Base-by-base conservation (phyloP, 2,329 filamentous ascomycete genomes). In the Hysterium pulicare region DNA sequence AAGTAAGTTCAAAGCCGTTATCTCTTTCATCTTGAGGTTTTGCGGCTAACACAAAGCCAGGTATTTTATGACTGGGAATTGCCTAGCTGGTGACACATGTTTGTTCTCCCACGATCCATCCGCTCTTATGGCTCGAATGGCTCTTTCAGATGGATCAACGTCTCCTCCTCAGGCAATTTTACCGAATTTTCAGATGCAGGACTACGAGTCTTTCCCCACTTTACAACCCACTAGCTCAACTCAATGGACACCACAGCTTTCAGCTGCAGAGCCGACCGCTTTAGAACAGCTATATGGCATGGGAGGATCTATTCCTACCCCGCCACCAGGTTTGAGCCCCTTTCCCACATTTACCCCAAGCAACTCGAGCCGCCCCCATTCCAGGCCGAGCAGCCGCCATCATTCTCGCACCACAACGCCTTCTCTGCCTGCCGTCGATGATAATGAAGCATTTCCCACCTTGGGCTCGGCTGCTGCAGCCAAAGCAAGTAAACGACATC, bases 81-180 rank as follows among this genome's bases (percentile, higher is more conserved):
- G 93, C 63, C 78, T 98, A 24, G 93, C 93, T 16, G 91, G 93
- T 26, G 85, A 90, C 44, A 90, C 89, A 3, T 98, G 93, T 67
- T 88, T 95, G 46, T 98, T 98, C 71, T 97, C 91, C 11, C 93
- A 98, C 67, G 93, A 98, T 56, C 93, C 93, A 2, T 82, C 90
- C 1, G 81, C 89, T 53, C 78, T 96, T 11, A 82, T 95, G 70
- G 89, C 85, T 58, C 87, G 87, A 54, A 78, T 98, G 49, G 82
- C 77, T 23, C 70, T 96, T 11, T 85, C 87, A 49, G 87, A 82
- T 34, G 73, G 79, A 45, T 75, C 75, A 54, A 84, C 83, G 30
- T 79, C 83, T 40, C 80, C 84, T n/a, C 65, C 75, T 4, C 78
- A 81, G 45, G 76, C 79, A 44, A 69, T 74, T n/a, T 77, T 83